A percentile compares a stretch with the other conserved stretches of the same genome.
Conservation (phyloP, 2,329 filamentous ascomycete genomes). For the Penicillium digitatum region DNA sequence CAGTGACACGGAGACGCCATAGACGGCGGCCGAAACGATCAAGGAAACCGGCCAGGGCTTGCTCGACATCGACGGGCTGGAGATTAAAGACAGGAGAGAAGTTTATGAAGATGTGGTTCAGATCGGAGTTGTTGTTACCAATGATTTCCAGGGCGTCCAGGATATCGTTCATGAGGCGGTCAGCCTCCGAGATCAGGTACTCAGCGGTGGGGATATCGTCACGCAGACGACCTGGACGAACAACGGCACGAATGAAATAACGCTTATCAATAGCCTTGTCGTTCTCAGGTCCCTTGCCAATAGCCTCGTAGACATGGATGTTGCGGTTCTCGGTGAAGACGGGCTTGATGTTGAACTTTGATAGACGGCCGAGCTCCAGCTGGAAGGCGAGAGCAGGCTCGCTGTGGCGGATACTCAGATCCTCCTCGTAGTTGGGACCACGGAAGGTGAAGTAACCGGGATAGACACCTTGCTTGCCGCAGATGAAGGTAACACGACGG, state of each 20-base stretch:
- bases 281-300: conserved; percentile 89
- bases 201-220: conserved; percentile 98
- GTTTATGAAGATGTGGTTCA: conserved; percentile 99
- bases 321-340: conserved; percentile 99
- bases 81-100: conserved; percentile 96
- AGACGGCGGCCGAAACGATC: conserved; percentile 92
- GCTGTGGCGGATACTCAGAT: conserved; percentile 92
- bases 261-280: conserved; percentile 71
- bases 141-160: conserved; percentile 97
- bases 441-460: conserved; percentile 98
- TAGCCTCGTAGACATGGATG: conserved; percentile 96
- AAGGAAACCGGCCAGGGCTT: conserved; percentile 89
- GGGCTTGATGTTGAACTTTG: conserved; percentile 96
- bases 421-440: conserved; percentile 81
- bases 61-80: conserved; percentile 81
- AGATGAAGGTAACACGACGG: conserved; percentile 92
- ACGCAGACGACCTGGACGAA: conserved; percentile 86
- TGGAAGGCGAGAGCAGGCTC: conserved; percentile 98
- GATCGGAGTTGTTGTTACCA: conserved; percentile 97
- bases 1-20: conserved; percentile 93
- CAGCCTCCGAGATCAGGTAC: conserved; percentile 95
- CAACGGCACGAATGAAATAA: conserved; percentile 95
- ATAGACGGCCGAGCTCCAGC: conserved; percentile 87
- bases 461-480: conserved; percentile 89
- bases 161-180: conserved; percentile 95